Evolutionary conservation across 306 rosid species (phyloP), one percentile per base, ranked within the genome.

Genomic region (Rosa rugosa): DNA sequence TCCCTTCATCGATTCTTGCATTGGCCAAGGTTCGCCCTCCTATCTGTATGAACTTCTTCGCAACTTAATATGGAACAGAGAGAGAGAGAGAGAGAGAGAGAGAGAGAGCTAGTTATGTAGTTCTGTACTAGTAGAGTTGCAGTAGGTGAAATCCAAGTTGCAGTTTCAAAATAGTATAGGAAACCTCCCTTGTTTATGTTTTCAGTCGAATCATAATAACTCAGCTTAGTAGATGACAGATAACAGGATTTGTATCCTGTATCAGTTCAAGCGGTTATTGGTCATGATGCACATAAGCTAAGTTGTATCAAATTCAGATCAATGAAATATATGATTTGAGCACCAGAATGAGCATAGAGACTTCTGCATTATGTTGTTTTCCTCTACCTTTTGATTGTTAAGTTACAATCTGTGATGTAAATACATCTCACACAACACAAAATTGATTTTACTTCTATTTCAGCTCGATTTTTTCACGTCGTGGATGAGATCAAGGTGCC

Each of bases 1-100:
- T 96, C 12, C 98, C 98, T 36, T 88, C 93, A 20, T 96, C 99
- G 12, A 73, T 96, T 84, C 98, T 96, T 45, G 98, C 99, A 14
- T 75, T 96, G 90, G 87, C 90, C 1, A 89, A 84, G 83, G 17
- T 96, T 83, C 83, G 40, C n/a, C 98, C 99, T 44, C 99, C 99
- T 2, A 89, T 96, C 50, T 96, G 99, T 85, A 96, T 96, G 99
- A 87, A 79, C 82, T 96, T 96, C 85, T 78, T 86, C 27, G 16
- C 94, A 60, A 23, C 81, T 70, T 77, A 76, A 40, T 54, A 23
- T 56, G 13, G 59, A 71, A n/a, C 69, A 31, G 36, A 31, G 36
- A 31, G 36, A 27, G 31, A 27, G 31, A 27, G 31, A 27, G 31
- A 27, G 31, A 64, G 71, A 7, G 44, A 36, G n/a, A 64, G 18